Percentiles rank a stretch among this genome's conserved stretches.
phyloP scores from a whole-genome alignment of 306 rosid species.

The Vigna reflexopilosa region DNA sequence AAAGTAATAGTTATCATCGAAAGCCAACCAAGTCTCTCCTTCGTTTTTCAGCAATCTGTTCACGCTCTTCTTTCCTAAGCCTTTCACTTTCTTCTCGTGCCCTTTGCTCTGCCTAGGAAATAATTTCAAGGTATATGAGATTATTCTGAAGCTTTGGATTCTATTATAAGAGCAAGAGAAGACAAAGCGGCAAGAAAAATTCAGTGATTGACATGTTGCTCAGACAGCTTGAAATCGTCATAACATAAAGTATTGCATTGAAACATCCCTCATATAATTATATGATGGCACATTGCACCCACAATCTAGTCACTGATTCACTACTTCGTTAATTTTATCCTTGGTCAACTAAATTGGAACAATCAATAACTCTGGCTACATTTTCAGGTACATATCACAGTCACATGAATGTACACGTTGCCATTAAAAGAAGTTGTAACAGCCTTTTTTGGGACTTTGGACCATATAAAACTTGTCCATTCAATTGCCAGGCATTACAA shows the following conservation, averaged over 20 bases:
- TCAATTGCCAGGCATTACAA: not conserved
- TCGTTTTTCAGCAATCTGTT: conserved; percentile 87
- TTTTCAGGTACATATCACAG: conserved; percentile 14
- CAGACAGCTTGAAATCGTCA: not conserved
- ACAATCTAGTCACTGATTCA: not conserved
- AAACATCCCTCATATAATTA: not conserved
- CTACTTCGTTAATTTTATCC: not conserved
- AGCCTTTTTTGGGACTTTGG: not conserved
- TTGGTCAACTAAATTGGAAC: conserved; percentile 8
- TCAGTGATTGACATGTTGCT: not conserved
- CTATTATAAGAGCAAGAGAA: not conserved
- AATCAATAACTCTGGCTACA: not conserved
- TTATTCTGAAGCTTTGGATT: conserved; percentile 30
- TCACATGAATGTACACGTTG: not conserved
- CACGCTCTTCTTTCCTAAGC: conserved; percentile 92
- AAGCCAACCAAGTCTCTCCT: conserved; percentile 87
- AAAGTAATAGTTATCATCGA: conserved; percentile 33
- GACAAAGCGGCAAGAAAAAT: not conserved
- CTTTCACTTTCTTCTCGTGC: conserved; percentile 99
- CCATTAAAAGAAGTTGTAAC: conserved; percentile 11
- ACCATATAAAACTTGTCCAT: not conserved
- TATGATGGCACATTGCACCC: conserved; percentile 15
- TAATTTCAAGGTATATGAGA: conserved; percentile 26
- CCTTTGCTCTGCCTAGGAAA: conserved; percentile 91
- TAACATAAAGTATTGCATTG: conserved; percentile 8